These are phyloP conservation scores for Fusarium goolgardi DNA, from an alignment of 2,329 filamentous ascomycete genomes.

Conservation along the genomic window DNA sequence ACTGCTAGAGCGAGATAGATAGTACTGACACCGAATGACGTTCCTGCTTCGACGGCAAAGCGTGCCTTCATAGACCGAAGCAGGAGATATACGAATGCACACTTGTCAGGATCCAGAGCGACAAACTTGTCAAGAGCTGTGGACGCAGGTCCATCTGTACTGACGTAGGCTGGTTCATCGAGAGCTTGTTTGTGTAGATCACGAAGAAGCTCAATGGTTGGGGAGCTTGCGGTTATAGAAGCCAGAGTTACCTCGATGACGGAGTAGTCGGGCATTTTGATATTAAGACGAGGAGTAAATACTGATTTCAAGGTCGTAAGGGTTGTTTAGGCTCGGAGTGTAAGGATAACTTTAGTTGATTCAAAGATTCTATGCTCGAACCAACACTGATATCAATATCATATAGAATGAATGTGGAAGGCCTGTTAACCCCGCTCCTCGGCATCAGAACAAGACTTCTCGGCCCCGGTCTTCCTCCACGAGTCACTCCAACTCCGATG, in stretches of 20 bases:
- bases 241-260: conserved; percentile 48
- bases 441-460: neutral
- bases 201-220: conserved; percentile 46
- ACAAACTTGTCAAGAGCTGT: conserved; percentile 64
- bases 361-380: neutral
- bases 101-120: conserved; percentile 69
- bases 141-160: conserved; percentile 38
- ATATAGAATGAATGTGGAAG: conserved; percentile 11
- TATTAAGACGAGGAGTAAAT: neutral
- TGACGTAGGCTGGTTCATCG: conserved; percentile 47
- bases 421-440: conserved; percentile 27
- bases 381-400: neutral
- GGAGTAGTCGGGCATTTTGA: conserved; percentile 32
- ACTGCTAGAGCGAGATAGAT: conserved; percentile 71
- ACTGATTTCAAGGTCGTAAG: no score
- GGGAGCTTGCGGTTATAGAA: conserved; percentile 47
- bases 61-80: conserved; percentile 60
- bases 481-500: neutral
- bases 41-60: conserved; percentile 69
- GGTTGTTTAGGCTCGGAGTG: no score
- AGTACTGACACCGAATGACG: conserved; percentile 70
- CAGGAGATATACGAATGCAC: conserved; percentile 66
- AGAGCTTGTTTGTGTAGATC: conserved; percentile 50
- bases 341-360: neutral
- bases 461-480: neutral